Percentiles rank a stretch among this genome's conserved stretches.
Conservation (phyloP, 2,329 filamentous ascomycete genomes). For the Aspergillus quadricinctus region DNA sequence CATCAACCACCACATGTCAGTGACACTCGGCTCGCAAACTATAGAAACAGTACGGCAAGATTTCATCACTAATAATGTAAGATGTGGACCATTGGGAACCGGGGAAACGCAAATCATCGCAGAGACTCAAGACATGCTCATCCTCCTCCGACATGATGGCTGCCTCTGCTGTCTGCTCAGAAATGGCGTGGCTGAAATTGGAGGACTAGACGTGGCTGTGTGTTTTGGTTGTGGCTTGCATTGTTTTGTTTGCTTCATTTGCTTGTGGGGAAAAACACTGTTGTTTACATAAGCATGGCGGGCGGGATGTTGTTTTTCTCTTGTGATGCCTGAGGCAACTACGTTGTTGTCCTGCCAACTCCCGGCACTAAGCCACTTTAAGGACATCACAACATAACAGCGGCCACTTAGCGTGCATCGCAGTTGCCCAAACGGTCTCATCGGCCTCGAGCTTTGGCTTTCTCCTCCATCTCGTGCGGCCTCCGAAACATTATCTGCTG, state of each 20-base stretch:
- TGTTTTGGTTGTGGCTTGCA: background rate
- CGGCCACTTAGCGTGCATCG: slow-evolving; percentile 29
- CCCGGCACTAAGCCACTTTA: slow-evolving; percentile 26
- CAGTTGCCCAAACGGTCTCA: slow-evolving; percentile 30
- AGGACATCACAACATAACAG: slow-evolving; percentile 39
- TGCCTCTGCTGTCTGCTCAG: too few relatives aligned
- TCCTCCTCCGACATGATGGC: background rate
- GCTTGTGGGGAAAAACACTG: slow-evolving; percentile 3
- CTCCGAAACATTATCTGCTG: slow-evolving; percentile 1
- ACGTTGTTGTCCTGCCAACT: slow-evolving; percentile 39
- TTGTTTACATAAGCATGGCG: slow-evolving; percentile 11
- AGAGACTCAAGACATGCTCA: background rate
- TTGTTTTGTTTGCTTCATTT: slow-evolving; percentile 10
- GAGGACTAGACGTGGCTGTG: background rate
- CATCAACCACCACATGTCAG: background rate
- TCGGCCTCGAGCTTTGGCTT: slow-evolving; percentile 22
- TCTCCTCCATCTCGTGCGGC: slow-evolving; percentile 14
- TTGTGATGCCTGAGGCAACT: slow-evolving; percentile 21
- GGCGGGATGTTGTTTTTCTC: slow-evolving; percentile 6
- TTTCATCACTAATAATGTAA: background rate
- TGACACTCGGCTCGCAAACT: background rate
- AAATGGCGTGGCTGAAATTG: background rate
- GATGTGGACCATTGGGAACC: background rate
- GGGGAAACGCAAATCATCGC: background rate
- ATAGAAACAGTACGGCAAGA: background rate